These are phyloP conservation scores for Aureobasidium sp. DNA, from an alignment of 2,329 filamentous ascomycete species.

Conservation along the genomic window DNA sequence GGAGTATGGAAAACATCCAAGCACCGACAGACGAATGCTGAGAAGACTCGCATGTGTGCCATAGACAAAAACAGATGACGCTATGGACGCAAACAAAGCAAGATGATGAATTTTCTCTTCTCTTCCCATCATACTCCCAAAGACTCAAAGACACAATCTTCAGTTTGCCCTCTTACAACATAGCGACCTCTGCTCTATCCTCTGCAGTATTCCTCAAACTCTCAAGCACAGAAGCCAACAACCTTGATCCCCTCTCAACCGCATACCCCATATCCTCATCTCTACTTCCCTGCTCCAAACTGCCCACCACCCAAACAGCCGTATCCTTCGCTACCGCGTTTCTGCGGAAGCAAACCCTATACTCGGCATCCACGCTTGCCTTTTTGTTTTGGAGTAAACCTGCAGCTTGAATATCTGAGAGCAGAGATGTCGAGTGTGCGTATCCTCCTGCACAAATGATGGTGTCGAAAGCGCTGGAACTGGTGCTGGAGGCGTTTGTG, in stretches of 20 bases:
- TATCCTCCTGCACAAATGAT: slow-evolving; percentile 18
- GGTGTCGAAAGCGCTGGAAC: slow-evolving; percentile 9
- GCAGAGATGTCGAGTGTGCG: not conserved
- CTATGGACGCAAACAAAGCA: not conserved
- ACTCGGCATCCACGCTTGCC: slow-evolving; percentile 4
- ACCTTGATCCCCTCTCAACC: slow-evolving; percentile 17
- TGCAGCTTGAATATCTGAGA: not conserved
- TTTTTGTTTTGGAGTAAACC: not conserved
- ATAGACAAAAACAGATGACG: not conserved
- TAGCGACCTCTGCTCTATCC: slow-evolving; percentile 14
- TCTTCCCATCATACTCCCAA: not conserved
- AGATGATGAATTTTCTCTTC: too few relatives aligned
- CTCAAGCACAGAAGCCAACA: slow-evolving; percentile 14
- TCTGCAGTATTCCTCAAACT: slow-evolving; percentile 8
- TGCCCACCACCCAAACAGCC: slow-evolving; percentile 19
- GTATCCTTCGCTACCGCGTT: not conserved
- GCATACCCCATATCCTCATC: slow-evolving; percentile 17
- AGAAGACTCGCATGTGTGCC: too few relatives aligned
- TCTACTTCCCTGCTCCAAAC: slow-evolving; percentile 16
- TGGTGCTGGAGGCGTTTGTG: slow-evolving; percentile 13
- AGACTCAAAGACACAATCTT: too few relatives aligned
- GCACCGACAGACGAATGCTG: too few relatives aligned
- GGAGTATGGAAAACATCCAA: not conserved
- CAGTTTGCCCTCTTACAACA: slow-evolving; percentile 13
- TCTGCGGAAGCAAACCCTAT: slow-evolving; percentile 12